A percentile compares a stretch with the other conserved stretches of the same genome.
These are phyloP conservation scores for Neonectria coccinea DNA, from an alignment of 2,329 filamentous ascomycete genomes.

Conservation along the genomic window DNA sequence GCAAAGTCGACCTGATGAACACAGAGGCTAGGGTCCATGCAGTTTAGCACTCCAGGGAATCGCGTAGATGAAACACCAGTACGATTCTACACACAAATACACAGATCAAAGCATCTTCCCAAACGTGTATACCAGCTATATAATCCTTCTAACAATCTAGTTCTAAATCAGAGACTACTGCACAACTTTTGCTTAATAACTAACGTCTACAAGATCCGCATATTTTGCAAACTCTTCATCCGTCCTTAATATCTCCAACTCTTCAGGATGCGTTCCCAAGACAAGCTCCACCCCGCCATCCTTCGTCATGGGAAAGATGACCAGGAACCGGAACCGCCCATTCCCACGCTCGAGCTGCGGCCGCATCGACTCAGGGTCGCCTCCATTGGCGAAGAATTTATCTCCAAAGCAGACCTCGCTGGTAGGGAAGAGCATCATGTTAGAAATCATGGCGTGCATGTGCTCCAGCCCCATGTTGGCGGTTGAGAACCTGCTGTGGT, in stretches of 20 bases:
- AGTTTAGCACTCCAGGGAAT: too few species aligned
- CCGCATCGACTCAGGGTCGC: constrained; percentile 45
- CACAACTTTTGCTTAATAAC: constrained; percentile 3
- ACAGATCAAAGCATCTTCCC: too few species aligned
- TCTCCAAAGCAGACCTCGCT: constrained; percentile 46
- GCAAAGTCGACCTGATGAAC: too few species aligned
- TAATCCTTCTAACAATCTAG: neutral
- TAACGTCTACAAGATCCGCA: constrained; percentile 34
- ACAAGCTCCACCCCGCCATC: constrained; percentile 48
- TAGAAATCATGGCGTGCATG: constrained; percentile 47
- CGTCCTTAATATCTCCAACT: constrained; percentile 42
- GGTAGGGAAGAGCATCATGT: constrained; percentile 46
- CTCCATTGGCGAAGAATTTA: constrained; percentile 42
- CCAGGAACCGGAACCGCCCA: constrained; percentile 41
- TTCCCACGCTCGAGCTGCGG: constrained; percentile 46
- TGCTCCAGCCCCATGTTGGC: constrained; percentile 46
- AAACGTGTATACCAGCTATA: too few species aligned
- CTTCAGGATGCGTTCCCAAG: constrained; percentile 45
- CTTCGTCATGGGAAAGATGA: constrained; percentile 46
- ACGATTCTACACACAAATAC: too few species aligned
- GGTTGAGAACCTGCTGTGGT: constrained; percentile 41
- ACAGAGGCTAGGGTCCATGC: too few species aligned
- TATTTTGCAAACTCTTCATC: constrained; percentile 46
- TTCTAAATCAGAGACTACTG: neutral
- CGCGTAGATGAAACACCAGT: too few species aligned